Evolutionary conservation across 2,329 filamentous ascomycete species (phyloP).

Genomic region (Trichoderma breve): DNA sequence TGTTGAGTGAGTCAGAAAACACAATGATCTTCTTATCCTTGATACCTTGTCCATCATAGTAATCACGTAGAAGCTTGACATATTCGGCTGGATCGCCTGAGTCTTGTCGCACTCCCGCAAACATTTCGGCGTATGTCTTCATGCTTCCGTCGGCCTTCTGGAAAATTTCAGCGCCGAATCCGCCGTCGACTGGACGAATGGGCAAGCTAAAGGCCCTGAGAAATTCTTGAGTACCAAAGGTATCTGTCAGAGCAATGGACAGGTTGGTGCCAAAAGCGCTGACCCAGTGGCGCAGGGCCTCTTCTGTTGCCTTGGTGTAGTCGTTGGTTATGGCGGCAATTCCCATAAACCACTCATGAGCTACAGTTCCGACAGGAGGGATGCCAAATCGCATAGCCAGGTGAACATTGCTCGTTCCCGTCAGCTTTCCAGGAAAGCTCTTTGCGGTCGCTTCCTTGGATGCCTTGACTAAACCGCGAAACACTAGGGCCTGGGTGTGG

Average conservation of each 20-base stretch:
- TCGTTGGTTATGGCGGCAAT: constrained; percentile 87
- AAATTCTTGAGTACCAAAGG: constrained; percentile 90
- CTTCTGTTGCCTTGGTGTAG: constrained; percentile 81
- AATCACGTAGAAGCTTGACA: constrained; percentile 72
- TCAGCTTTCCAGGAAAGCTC: constrained; percentile 69
- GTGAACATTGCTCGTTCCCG: constrained; percentile 94
- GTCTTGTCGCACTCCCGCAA: constrained; percentile 83
- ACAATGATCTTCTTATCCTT: constrained; percentile 83
- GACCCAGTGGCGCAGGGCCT: constrained; percentile 84
- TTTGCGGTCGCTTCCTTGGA: constrained; percentile 65
- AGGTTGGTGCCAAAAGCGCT: constrained; percentile 84
- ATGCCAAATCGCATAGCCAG: constrained; percentile 91
- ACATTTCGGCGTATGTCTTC: constrained; percentile 76
- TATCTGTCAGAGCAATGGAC: constrained; percentile 89
- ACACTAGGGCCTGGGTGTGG: constrained; percentile 88
- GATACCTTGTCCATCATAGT: constrained; percentile 75
- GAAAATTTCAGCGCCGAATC: constrained; percentile 43
- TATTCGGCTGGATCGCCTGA: constrained; percentile 83
- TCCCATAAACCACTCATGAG: constrained; percentile 99
- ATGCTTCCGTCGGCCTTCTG: constrained; percentile 39
- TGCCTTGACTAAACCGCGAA: constrained; percentile 79
- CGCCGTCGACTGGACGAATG: constrained; percentile 45
- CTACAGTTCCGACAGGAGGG: constrained; percentile 79
- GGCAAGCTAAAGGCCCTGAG: constrained; percentile 77
- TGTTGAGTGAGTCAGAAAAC: constrained; percentile 92